Evolutionary conservation across 2,329 filamentous ascomycete species (phyloP), one percentile per base, ranked within the genome.

Genomic region (Laburnicola sp.): DNA sequence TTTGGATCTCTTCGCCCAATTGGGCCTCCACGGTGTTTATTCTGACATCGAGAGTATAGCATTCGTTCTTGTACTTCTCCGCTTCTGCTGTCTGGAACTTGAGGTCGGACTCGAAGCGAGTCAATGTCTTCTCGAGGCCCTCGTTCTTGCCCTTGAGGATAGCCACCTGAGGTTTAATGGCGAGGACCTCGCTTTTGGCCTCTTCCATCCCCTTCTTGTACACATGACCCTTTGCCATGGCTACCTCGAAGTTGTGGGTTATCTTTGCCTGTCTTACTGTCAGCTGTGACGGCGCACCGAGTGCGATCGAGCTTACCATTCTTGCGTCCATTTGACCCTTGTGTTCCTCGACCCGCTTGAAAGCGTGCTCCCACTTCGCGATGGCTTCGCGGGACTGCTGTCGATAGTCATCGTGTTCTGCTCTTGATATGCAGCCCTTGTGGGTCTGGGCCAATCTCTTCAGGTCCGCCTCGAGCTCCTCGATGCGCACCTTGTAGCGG

Each of bases 1-100:
- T 80, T 23, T 85, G 78, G 2, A 91, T 76, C 68, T 89, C 84
- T 64, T 89, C 85, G 57, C 51, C 88, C 82, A 44, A 85, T 71
- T 35, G 82, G 79, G 46, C 85, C 82, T 48, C 86, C 66, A 89
- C 85, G 37, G 80, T 77, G 52, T 85, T 81, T 9, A 90, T 74
- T 50, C 45, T 82, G 56, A 70, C 55, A 43, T 72, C 63, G 22
- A 72, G 42, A 54, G 76, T 75, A 75, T 70, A 57, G 70, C 78
- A 51, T 69, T 78, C 57, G 70, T 73, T 54, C 66, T 75, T 62
- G 66, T 74, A 54, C 65, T 69, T 56, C 11, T 65, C 58, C 8
- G 71, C 66, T 53, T 73, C 68, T 23, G 56, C 64, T 5, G 56
- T 64, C 51, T 72, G 68, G 52, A 63, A 64, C 30, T 62, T 68